Percentiles rank a stretch among this genome's conserved stretches.
These are phyloP conservation scores for Phialemoniopsis sp. DNA, from an alignment of 2,329 filamentous ascomycete species.

Conservation along the genomic window DNA sequence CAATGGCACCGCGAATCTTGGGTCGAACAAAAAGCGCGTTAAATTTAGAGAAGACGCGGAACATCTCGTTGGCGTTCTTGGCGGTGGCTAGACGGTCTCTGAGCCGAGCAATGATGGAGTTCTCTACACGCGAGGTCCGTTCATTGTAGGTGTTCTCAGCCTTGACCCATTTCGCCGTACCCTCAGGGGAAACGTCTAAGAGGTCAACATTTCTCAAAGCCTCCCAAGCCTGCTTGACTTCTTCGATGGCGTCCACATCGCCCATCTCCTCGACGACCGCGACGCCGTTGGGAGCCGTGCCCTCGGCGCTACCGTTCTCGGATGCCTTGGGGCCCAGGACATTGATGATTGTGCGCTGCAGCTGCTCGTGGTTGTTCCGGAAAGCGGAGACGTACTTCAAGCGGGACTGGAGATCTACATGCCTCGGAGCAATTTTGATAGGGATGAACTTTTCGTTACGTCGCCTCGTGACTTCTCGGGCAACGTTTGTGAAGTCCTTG, in stretches of 20 bases:
- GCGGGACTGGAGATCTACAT: conserved; percentile 83
- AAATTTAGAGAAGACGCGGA: conserved; percentile 99
- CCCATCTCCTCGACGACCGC: conserved; percentile 90
- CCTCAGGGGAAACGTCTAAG: conserved; percentile 84
- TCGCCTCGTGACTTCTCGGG: conserved; percentile 87
- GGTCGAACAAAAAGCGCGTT: conserved; percentile 97
- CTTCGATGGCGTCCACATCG: conserved; percentile 93
- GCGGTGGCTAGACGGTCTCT: conserved; percentile 90
- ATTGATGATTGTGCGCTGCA: conserved; percentile 93
- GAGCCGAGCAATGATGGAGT: conserved; percentile 94
- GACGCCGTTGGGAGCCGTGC: conserved; percentile 50
- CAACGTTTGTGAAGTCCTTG: conserved; percentile 97
- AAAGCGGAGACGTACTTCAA: conserved; percentile 94
- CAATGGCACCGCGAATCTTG: conserved; percentile 98
- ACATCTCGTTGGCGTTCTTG: conserved; percentile 99
- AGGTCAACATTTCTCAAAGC: conserved; percentile 93
- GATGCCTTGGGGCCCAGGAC: conserved; percentile 75
- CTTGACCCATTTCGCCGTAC: conserved; percentile 87
- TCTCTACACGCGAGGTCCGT: conserved; percentile 93
- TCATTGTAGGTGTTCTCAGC: conserved; percentile 97
- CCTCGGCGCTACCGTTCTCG: conserved; percentile 39
- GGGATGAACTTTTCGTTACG: conserved; percentile 98
- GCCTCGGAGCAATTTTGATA: conserved; percentile 89
- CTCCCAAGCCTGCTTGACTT: conserved; percentile 92
- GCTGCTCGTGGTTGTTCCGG: conserved; percentile 93